phyloP scores from a whole-genome alignment of 1,139 yeast species.

The Entelexis paramagnoliae region DNA sequence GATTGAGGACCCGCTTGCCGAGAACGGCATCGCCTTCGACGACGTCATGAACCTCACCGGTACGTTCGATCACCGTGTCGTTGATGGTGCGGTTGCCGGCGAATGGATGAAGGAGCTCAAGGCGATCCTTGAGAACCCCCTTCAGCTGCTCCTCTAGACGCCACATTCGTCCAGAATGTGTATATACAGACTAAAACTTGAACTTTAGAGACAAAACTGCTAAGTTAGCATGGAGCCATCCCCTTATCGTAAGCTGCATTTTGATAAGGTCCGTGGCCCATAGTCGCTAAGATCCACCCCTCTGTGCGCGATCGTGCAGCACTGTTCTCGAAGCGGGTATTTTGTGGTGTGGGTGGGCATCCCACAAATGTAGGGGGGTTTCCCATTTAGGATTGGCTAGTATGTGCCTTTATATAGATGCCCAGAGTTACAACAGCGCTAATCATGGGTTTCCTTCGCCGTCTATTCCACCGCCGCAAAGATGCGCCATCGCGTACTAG shows the following conservation, averaged over 20 bases:
- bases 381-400: background rate
- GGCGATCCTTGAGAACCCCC: constrained; percentile 87
- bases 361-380: no score
- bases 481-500: no score
- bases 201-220: background rate
- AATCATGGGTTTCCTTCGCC: background rate
- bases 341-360: background rate
- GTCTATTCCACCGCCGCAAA: background rate
- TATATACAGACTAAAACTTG: background rate
- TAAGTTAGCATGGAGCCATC: no score
- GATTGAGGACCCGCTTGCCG: constrained; percentile 82
- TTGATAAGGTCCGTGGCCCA: no score
- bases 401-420: background rate
- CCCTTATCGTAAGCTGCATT: no score
- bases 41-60: constrained; percentile 87
- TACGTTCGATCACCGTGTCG: constrained; percentile 93
- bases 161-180: background rate
- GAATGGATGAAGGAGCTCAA: constrained; percentile 91
- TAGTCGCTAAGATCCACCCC: no score
- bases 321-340: background rate
- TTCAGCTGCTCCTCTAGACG: constrained; percentile 69
- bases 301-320: background rate
- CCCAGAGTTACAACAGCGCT: background rate
- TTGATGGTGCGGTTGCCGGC: constrained; percentile 97
- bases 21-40: constrained; percentile 84